A percentile compares a stretch with the other conserved stretches of the same genome.
Evolutionary conservation across 805 yeast species (phyloP).

Genomic region (Cyberlindnera saturnus): DNA sequence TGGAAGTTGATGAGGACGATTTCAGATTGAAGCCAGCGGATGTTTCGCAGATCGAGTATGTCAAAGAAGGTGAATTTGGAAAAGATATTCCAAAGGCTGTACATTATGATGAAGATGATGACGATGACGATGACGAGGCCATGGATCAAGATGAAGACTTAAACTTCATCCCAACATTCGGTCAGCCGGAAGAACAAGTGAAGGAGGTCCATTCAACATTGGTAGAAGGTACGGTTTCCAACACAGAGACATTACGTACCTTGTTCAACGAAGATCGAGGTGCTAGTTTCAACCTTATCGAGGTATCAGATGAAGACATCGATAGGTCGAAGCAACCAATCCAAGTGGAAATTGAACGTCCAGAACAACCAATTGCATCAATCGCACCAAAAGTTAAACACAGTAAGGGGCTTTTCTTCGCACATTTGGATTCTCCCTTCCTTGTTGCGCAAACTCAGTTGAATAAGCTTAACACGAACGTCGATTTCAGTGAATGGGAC

Average conservation of each 20-base stretch:
- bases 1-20: conserved; percentile 27
- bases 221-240: conserved; percentile 28
- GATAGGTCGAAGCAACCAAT: conserved; percentile 29
- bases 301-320: conserved; percentile 42
- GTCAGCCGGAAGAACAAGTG: conserved; percentile 13
- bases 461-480: conserved; percentile 39
- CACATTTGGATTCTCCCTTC: conserved; percentile 82
- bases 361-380: conserved; percentile 18
- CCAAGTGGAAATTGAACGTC: conserved; percentile 19
- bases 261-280: conserved; percentile 36
- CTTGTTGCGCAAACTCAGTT: conserved; percentile 79
- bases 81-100: conserved; percentile 12
- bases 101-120: conserved; percentile 15
- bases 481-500: conserved; percentile 49
- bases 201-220: conserved; percentile 5
- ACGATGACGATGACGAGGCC: conserved; percentile 21
- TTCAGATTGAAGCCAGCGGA: conserved; percentile 19
- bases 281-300: conserved; percentile 36
- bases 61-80: conserved; percentile 23
- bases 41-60: conserved; percentile 22
- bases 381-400: conserved; percentile 25
- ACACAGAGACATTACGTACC: conserved; percentile 58
- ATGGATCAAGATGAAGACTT: conserved; percentile 17
- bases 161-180: conserved; percentile 49
- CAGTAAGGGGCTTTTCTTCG: conserved; percentile 55